Evolutionary conservation across 1,284 basidiomycete species (phyloP).

Genomic region (Athelia sp.): DNA sequence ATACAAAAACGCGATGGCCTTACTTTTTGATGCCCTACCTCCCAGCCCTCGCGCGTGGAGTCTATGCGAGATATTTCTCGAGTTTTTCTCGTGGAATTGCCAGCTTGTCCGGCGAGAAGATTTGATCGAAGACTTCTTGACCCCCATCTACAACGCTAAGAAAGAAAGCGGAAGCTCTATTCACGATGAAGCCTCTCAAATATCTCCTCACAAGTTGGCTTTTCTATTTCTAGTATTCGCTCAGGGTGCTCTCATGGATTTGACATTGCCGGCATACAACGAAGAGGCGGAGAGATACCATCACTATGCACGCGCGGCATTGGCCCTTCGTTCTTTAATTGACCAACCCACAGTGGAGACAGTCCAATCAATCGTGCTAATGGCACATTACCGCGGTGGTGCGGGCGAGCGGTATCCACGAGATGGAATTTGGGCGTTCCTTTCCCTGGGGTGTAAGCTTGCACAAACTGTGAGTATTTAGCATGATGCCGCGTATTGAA

Average conservation of each 20-base stretch:
- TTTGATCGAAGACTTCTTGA: background rate
- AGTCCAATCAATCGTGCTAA: constrained; percentile 53
- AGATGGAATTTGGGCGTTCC: constrained; percentile 52
- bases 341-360: constrained; percentile 64
- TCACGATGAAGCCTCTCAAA: too few species aligned
- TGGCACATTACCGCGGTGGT: constrained; percentile 46
- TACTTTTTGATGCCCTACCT: too few species aligned
- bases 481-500: constrained; percentile 48
- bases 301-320: too few species aligned
- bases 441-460: constrained; percentile 53
- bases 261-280: background rate
- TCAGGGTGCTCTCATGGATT: background rate
- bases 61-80: too few species aligned
- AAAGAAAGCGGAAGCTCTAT: background rate
- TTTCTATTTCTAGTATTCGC: background rate
- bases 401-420: constrained; percentile 23
- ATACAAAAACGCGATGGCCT: too few species aligned
- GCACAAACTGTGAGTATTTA: constrained; percentile 53
- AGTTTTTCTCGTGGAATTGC: background rate
- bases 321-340: constrained; percentile 50
- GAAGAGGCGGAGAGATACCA: too few species aligned
- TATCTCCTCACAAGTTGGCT: background rate
- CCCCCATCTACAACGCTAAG: background rate
- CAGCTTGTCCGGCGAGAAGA: background rate
- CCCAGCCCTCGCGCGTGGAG: too few species aligned